Percentiles rank a stretch among this genome's conserved stretches.
Conservation (phyloP, 371 early-diverging fungal genomes). For the Mucor irregularis region DNA sequence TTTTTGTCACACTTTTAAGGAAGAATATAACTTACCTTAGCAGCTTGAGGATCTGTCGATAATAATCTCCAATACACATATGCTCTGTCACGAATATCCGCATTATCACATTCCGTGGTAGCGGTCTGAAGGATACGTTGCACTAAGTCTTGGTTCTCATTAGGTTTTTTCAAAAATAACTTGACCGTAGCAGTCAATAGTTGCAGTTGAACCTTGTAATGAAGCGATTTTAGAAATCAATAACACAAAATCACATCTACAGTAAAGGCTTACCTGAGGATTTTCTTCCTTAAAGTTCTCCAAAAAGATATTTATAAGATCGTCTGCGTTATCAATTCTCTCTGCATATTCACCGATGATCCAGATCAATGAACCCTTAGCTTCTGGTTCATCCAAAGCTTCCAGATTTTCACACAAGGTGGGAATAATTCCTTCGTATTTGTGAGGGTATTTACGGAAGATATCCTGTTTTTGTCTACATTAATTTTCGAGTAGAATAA, state of each 20-base stretch:
- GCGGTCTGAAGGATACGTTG: slow-evolving; percentile 85
- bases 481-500: not conserved
- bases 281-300: slow-evolving; percentile 70
- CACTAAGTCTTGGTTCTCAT: slow-evolving; percentile 86
- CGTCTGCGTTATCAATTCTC: slow-evolving; percentile 83
- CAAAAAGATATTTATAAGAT: slow-evolving; percentile 76
- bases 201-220: slow-evolving; percentile 73
- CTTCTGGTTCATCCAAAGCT: slow-evolving; percentile 88
- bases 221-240: slow-evolving; percentile 40
- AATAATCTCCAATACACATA: slow-evolving; percentile 96
- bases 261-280: slow-evolving; percentile 59
- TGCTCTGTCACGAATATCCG: slow-evolving; percentile 94
- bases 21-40: slow-evolving; percentile 44
- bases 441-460: slow-evolving; percentile 90
- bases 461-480: slow-evolving; percentile 65
- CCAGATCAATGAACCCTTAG: slow-evolving; percentile 93
- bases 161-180: slow-evolving; percentile 86
- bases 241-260: slow-evolving; percentile 50
- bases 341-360: slow-evolving; percentile 97
- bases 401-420: slow-evolving; percentile 90
- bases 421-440: slow-evolving; percentile 86
- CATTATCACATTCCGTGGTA: slow-evolving; percentile 90
- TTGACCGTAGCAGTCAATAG: slow-evolving; percentile 90
- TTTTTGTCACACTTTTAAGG: not conserved
- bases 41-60: slow-evolving; percentile 89